phyloP scores from a whole-genome alignment of 805 yeast species.

The Grigorovia transvaalensis region DNA sequence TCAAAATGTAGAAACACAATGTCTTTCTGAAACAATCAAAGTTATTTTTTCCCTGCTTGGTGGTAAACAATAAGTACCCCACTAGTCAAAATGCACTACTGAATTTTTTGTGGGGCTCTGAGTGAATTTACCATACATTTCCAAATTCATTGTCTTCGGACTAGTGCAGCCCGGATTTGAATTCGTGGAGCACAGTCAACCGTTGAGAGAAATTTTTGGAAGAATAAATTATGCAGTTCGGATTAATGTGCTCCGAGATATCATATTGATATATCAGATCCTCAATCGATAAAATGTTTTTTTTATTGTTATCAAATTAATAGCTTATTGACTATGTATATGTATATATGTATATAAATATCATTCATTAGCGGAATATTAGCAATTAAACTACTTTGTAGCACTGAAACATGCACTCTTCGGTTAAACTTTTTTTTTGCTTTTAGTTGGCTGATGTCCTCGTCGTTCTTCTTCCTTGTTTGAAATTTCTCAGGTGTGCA shows the following conservation, averaged over 20 bases:
- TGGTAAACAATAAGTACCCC: background rate
- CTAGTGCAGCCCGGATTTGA: background rate
- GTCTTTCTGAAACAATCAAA: no score
- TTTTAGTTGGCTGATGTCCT: no score
- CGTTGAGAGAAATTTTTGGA: background rate
- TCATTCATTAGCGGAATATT: background rate
- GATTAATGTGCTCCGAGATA: background rate
- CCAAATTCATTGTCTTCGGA: background rate
- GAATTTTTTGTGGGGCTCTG: background rate
- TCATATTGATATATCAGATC: no score
- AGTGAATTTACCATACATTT: background rate
- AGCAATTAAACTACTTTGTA: background rate
- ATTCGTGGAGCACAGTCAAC: background rate
- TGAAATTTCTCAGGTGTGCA: background rate
- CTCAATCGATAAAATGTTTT: no score
- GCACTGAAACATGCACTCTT: no score
- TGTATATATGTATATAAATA: no score
- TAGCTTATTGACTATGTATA: background rate
- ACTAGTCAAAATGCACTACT: background rate
- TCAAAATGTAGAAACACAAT: no score
- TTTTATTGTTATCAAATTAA: background rate
- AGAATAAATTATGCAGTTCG: background rate
- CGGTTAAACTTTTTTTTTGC: no score
- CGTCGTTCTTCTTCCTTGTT: background rate
- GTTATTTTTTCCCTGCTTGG: background rate